Conservation (phyloP, 192 early-diverging fungal species). For the Rhizophagus clarus region DNA sequence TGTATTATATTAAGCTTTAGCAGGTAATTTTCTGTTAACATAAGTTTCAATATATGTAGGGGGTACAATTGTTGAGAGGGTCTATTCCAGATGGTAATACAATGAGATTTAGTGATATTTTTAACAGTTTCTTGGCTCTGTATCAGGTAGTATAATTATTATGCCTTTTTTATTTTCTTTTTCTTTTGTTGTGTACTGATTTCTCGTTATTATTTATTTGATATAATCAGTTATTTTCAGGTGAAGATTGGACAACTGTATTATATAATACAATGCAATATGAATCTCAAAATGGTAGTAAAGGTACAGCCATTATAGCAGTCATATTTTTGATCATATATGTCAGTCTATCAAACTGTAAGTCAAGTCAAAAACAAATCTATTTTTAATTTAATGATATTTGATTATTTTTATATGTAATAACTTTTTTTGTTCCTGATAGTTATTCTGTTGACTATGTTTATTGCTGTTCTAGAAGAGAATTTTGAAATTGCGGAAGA, state of each 20-base stretch:
- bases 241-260: slow-evolving; percentile 62
- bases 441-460: slow-evolving; percentile 67
- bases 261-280: slow-evolving; percentile 52
- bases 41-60: slow-evolving; percentile 29
- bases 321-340: slow-evolving; percentile 55
- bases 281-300: slow-evolving; percentile 28
- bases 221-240: slow-evolving; percentile 55
- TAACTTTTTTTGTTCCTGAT: not conserved
- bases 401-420: not conserved
- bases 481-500: slow-evolving; percentile 64
- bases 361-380: slow-evolving; percentile 5
- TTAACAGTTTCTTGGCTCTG: slow-evolving; percentile 54
- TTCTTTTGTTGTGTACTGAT: not conserved
- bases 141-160: slow-evolving; percentile 48
- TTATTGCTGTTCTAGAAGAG: slow-evolving; percentile 67
- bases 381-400: not conserved
- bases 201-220: not conserved
- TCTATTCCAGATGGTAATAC: slow-evolving; percentile 20
- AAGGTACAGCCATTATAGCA: slow-evolving; percentile 41
- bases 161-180: not conserved
- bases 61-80: slow-evolving; percentile 46
- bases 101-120: slow-evolving; percentile 54
- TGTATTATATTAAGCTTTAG: not conserved
- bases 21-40: not conserved
- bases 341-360: slow-evolving; percentile 63